Conservation (phyloP, 2,329 filamentous ascomycete species). For the Escovopsis sp. region DNA sequence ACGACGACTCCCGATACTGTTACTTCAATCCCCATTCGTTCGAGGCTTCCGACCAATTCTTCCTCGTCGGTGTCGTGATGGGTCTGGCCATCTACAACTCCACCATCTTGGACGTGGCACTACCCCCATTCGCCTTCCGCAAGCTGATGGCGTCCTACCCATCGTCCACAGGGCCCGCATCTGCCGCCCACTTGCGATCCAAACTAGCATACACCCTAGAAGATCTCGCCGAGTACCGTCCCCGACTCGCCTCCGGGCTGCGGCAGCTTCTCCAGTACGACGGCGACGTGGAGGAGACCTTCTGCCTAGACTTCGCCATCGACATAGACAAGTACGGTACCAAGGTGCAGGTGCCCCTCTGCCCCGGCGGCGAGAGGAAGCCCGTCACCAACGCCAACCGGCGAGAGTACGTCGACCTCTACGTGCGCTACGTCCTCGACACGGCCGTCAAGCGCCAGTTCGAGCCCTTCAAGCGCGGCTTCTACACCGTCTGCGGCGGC, state of each 20-base stretch:
- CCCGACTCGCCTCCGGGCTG: constrained; percentile 59
- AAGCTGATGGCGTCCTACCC: constrained; percentile 70
- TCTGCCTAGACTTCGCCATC: constrained; percentile 68
- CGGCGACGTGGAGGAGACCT: constrained; percentile 66
- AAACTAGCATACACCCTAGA: constrained; percentile 61
- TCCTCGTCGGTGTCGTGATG: constrained; percentile 73
- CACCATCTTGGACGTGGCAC: constrained; percentile 74
- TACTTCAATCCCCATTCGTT: constrained; percentile 89
- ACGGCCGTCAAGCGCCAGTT: constrained; percentile 67
- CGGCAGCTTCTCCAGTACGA: constrained; percentile 66
- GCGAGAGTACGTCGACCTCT: constrained; percentile 73
- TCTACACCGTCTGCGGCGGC: constrained; percentile 81
- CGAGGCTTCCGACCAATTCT: constrained; percentile 84
- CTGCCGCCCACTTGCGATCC: constrained; percentile 38
- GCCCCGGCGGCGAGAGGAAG: constrained; percentile 54
- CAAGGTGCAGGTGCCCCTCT: constrained; percentile 51
- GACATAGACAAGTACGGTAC: constrained; percentile 65
- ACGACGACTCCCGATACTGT: constrained; percentile 78
- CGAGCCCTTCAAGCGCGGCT: constrained; percentile 85
- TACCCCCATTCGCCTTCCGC: constrained; percentile 79
- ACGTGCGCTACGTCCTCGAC: constrained; percentile 68
- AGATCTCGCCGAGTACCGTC: constrained; percentile 71
- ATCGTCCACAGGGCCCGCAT: constrained; percentile 32
- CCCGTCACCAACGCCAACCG: constrained; percentile 74
- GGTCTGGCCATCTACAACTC: constrained; percentile 91